phyloP scores from a whole-genome alignment of 2,329 filamentous ascomycete species.

The Fusarium miscanthi region DNA sequence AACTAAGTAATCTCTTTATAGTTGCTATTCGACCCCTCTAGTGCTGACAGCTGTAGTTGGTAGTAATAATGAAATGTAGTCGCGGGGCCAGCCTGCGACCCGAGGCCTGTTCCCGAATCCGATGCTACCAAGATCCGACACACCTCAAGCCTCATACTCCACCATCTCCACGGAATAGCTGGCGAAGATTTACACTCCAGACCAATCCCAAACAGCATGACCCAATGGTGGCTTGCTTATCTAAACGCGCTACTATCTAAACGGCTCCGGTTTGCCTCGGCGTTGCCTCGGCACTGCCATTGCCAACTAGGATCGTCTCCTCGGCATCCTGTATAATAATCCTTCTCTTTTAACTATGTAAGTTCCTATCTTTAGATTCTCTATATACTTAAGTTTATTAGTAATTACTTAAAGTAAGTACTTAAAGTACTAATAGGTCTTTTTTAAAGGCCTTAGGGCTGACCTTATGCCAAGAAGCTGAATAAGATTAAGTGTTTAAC shows the following conservation, averaged over 20 bases:
- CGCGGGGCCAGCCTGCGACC: neutral
- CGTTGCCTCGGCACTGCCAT: no score
- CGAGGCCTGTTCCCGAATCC: neutral
- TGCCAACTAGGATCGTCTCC: neutral
- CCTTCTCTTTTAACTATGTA: no score
- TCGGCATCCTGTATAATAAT: neutral
- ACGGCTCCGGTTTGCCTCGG: neutral
- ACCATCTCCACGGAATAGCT: neutral
- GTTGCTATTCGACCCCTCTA: accelerated
- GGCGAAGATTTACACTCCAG: accelerated
- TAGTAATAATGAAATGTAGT: accelerated
- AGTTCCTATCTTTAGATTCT: no score
- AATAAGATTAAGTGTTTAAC: no score
- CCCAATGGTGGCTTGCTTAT: neutral
- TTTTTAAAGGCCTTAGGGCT: no score
- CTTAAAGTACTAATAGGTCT: no score
- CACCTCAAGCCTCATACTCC: no score
- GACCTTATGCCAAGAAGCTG: no score
- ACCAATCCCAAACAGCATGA: neutral
- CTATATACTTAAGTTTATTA: no score
- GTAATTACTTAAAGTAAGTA: no score
- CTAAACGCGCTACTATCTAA: neutral
- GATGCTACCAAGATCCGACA: neutral
- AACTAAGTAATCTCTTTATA: neutral
- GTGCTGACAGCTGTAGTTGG: accelerated